Evolutionary conservation across 257 asterid species (phyloP), one percentile per base, ranked within the genome.

Genomic region (Solanum bulbocastanum): DNA sequence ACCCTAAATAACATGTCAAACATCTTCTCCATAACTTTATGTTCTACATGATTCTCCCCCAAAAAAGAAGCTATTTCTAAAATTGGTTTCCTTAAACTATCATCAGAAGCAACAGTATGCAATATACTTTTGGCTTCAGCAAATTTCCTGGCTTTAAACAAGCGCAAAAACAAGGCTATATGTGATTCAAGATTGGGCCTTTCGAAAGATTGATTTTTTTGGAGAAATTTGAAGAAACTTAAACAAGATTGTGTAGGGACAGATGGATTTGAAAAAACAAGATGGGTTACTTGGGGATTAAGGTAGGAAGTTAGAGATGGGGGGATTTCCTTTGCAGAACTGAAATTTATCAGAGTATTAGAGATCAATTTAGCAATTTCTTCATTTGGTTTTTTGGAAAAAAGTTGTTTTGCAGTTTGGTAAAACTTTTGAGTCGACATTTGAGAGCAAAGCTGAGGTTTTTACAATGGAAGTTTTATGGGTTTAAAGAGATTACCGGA

Each of bases 221-320:
- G 90, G 60, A 95, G 90, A 84, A 91, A 93, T 39, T 90, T 91
- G 90, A 94, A 96, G 95, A 96, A 93, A 84, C 89, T 90, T 83
- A 94, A 89, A 92, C 96, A 93, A 25, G 92, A 88, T 35, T 89
- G 86, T 44, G 90, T 84, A 60, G 98, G 93, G 44, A 94, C 83
- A 83, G 52, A 88, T 5, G 95, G 98, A 92, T 96, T 93, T 27
- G 96, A 91, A 89, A 95, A 92, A 60, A 97, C 92, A 33, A 92
- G 95, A 88, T 86, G 90, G 79, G 89, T 91, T 66, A 90, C 83
- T 42, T 79, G 87, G 88, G 95, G 86, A 89, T 93, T 92, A 20
- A 95, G 90, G 84, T 88, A 79, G 87, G 94, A 88, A 82, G 90
- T 25, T 56, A 93, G 91, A 56, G 95, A 87, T 42, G 91, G 87